These are phyloP conservation scores for Wallacemonas sp. DNA, from an alignment of 208 protist genomes.

Conservation along the genomic window DNA sequence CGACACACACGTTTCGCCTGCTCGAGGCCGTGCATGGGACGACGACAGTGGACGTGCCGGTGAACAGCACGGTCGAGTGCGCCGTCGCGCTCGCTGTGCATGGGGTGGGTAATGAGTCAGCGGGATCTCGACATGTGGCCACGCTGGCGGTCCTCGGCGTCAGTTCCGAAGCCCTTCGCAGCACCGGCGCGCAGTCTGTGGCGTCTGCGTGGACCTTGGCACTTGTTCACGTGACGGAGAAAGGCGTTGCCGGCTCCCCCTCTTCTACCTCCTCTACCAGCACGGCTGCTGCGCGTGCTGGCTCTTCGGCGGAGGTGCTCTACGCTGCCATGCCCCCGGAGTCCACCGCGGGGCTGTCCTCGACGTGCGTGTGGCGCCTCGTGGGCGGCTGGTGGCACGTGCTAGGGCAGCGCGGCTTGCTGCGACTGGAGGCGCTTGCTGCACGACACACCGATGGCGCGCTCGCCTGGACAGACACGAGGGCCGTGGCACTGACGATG, in stretches of 20 bases:
- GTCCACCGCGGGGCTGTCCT: too few species aligned
- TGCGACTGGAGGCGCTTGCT: background rate
- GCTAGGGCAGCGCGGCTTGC: background rate
- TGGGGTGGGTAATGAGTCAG: background rate
- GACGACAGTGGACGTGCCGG: background rate
- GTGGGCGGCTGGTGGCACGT: slow-evolving; percentile 8
- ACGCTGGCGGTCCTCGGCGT: background rate
- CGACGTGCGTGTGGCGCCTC: too few species aligned
- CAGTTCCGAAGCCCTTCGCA: background rate
- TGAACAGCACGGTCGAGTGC: background rate
- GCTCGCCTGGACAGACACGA: background rate
- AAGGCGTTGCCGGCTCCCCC: background rate
- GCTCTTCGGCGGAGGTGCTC: too few species aligned
- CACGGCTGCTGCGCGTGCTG: too few species aligned
- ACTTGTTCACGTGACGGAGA: background rate
- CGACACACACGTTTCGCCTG: slow-evolving; percentile 2
- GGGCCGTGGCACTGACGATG: background rate
- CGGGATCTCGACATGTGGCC: too few species aligned
- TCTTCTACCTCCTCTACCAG: too few species aligned
- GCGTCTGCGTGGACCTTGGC: background rate
- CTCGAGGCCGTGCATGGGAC: background rate
- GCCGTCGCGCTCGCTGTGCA: background rate
- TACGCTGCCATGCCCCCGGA: too few species aligned
- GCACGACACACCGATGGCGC: background rate
- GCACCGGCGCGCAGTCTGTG: background rate